phyloP scores from a whole-genome alignment of 495 filamentous ascomycete genomes.

The Staphylotrichum tortipilum region DNA sequence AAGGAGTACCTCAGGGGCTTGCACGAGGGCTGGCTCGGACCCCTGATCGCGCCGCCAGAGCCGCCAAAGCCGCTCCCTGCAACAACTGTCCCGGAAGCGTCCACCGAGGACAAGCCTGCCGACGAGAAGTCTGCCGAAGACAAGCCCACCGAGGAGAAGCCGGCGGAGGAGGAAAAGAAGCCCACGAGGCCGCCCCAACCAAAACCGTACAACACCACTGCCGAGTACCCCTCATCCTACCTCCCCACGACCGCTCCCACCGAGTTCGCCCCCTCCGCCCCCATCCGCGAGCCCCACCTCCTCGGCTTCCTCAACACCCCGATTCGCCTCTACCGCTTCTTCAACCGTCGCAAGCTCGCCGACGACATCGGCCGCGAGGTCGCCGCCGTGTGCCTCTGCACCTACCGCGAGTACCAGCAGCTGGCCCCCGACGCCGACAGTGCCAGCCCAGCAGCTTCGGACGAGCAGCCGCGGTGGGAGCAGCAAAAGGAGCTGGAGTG shows the following conservation, averaged over 20 bases:
- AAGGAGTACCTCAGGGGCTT: slow-evolving; percentile 92
- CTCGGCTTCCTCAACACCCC: slow-evolving; percentile 92
- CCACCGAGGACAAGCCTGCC: slow-evolving; percentile 17
- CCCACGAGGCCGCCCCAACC: slow-evolving; percentile 43
- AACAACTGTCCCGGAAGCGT: slow-evolving; percentile 13
- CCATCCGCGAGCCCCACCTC: slow-evolving; percentile 76
- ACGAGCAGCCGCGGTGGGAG: slow-evolving; percentile 41
- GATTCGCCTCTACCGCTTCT: slow-evolving; percentile 75
- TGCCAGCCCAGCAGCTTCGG: slow-evolving; percentile 7
- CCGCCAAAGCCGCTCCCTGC: slow-evolving; percentile 22
- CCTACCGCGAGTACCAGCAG: slow-evolving; percentile 42
- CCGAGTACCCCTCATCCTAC: slow-evolving; percentile 55
- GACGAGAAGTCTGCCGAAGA: slow-evolving; percentile 30
- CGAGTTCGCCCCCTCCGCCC: slow-evolving; percentile 54
- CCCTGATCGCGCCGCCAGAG: slow-evolving; percentile 42
- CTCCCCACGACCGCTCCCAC: slow-evolving; percentile 54
- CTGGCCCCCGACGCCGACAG: slow-evolving; percentile 13
- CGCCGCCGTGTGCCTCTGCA: slow-evolving; percentile 69
- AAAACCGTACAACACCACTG: slow-evolving; percentile 57
- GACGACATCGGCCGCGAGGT: slow-evolving; percentile 85
- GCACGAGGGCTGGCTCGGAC: slow-evolving; percentile 95
- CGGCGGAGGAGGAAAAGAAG: slow-evolving; percentile 35
- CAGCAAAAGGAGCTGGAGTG: slow-evolving; percentile 59
- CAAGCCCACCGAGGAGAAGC: slow-evolving; percentile 22
- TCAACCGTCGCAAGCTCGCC: slow-evolving; percentile 76